Evolutionary conservation across 2,329 filamentous ascomycete species (phyloP).

Genomic region (Aaosphaeria arxii): DNA sequence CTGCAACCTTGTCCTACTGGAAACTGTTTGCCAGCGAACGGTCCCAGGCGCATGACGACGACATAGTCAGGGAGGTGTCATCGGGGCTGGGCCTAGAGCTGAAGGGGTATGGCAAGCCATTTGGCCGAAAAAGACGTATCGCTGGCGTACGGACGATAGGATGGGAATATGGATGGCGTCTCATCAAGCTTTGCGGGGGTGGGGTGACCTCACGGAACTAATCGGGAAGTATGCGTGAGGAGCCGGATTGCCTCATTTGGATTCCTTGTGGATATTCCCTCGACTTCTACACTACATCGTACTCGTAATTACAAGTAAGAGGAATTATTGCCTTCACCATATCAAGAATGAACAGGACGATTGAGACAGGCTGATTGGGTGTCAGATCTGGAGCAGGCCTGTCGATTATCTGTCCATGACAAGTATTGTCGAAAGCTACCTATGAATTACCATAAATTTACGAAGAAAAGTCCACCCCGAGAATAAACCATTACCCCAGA

Average conservation of each 20-base stretch:
- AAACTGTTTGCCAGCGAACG: not conserved
- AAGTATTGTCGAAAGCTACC: too few relatives aligned
- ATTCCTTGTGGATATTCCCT: too few relatives aligned
- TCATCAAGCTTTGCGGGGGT: slow-evolving; percentile 29
- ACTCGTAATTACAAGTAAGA: too few relatives aligned
- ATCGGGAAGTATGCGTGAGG: not conserved
- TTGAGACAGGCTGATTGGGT: too few relatives aligned
- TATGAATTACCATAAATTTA: too few relatives aligned
- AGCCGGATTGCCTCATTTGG: too few relatives aligned
- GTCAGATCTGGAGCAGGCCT: too few relatives aligned
- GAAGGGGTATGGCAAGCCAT: not conserved
- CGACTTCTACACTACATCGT: too few relatives aligned
- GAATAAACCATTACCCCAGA: not conserved
- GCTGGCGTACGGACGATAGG: slow-evolving; percentile 4
- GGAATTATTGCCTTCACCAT: too few relatives aligned
- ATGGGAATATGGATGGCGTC: slow-evolving; percentile 2
- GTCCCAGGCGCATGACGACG: not conserved
- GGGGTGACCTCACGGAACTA: slow-evolving; percentile 32
- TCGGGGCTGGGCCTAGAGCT: not conserved
- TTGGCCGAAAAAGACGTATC: slow-evolving; percentile 1
- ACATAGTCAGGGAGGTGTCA: not conserved
- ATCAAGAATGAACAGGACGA: too few relatives aligned
- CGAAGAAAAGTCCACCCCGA: too few relatives aligned
- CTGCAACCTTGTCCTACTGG: not conserved
- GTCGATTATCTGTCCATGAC: too few relatives aligned